Evolutionary conservation across 2,329 filamentous ascomycete genomes (phyloP), one percentile per base, ranked within the genome.

Genomic region (Fusarium clavum): DNA sequence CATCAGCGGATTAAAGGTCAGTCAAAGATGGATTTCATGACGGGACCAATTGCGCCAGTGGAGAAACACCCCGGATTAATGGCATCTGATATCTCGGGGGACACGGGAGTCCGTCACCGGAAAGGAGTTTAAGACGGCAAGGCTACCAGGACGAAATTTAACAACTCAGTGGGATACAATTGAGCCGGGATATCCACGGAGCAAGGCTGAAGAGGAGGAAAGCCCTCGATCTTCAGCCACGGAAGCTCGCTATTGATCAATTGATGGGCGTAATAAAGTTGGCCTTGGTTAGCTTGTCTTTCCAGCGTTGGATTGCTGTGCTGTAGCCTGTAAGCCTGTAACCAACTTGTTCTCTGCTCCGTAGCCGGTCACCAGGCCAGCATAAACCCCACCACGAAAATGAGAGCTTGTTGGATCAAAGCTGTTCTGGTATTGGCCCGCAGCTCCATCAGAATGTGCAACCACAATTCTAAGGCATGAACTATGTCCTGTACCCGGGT

Each of bases 381-480:
- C 60, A 20, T n/a, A 45, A 44, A 58, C 47, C 57, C 71, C 72
- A 73, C 70, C 38, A 58, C 58, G 59, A 70, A 61, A 63, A 65
- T 54, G 46, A 57, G 46, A 56, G 61, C 68, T 66, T 22, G 64
- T 62, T 71, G 57, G 64, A 57, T 38, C 47, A 56, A 64, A 69
- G 70, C 67, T 73, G 51, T 48, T 56, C 55, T 61, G 54, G 51
- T 52, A 58, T 52, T 64, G 52, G 47, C 22, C 16, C 45, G 43
- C 45, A 22, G 40, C 48, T 48, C 25, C 41, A 56, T 46, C 18
- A 61, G 51, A 30, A 41, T 45, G 30, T 63, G 45, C 41, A 59
- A 64, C 72, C 71, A n/a, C 58, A 74, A 72, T 66, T 69, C 68
- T 74, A 61, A 74, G 72, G 72, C 72, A 74, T 52, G 61, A 73